Evolutionary conservation across 2,329 filamentous ascomycete species (phyloP).

Genomic region (Graphilbum fragrans): DNA sequence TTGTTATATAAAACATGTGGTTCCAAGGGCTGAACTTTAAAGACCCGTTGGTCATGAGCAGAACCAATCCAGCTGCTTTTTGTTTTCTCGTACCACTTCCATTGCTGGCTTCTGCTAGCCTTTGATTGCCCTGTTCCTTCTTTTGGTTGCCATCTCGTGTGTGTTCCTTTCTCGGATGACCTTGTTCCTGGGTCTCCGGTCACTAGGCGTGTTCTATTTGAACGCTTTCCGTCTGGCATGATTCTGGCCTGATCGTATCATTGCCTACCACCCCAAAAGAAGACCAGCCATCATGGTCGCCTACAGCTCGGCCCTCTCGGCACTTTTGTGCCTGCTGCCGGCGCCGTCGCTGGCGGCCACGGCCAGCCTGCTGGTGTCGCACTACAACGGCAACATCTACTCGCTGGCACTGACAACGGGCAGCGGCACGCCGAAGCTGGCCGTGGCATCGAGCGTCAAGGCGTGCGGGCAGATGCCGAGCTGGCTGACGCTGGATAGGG

Average conservation of each 20-base stretch:
- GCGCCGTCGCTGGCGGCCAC: slow-evolving; percentile 5
- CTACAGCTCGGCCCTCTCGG: slow-evolving; percentile 7
- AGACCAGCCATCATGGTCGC: background rate
- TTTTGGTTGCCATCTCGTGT: background rate
- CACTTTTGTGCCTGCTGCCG: slow-evolving; percentile 7
- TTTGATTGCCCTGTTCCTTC: background rate
- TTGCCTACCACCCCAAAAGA: background rate
- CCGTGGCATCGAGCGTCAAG: slow-evolving; percentile 14
- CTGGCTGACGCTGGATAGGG: slow-evolving; percentile 23
- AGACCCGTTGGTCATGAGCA: too few relatives aligned
- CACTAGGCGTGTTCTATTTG: too few relatives aligned
- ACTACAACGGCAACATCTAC: slow-evolving; percentile 27
- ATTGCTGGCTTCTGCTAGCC: background rate
- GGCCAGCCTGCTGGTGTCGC: slow-evolving; percentile 22
- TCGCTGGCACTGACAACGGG: slow-evolving; percentile 18
- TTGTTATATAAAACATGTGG: too few relatives aligned
- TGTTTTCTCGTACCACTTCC: too few relatives aligned
- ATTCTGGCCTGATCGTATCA: background rate
- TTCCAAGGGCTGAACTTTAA: too few relatives aligned
- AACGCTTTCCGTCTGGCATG: too few relatives aligned
- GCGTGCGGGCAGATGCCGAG: slow-evolving; percentile 24
- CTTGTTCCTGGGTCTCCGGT: too few relatives aligned
- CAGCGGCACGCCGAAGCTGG: slow-evolving; percentile 15
- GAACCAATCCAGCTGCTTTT: too few relatives aligned
- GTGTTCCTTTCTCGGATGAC: too few relatives aligned